A percentile compares a stretch with the other conserved stretches of the same genome.
Evolutionary conservation across 2,329 filamentous ascomycete genomes (phyloP).

Genomic region (Nigrospora oryzae): DNA sequence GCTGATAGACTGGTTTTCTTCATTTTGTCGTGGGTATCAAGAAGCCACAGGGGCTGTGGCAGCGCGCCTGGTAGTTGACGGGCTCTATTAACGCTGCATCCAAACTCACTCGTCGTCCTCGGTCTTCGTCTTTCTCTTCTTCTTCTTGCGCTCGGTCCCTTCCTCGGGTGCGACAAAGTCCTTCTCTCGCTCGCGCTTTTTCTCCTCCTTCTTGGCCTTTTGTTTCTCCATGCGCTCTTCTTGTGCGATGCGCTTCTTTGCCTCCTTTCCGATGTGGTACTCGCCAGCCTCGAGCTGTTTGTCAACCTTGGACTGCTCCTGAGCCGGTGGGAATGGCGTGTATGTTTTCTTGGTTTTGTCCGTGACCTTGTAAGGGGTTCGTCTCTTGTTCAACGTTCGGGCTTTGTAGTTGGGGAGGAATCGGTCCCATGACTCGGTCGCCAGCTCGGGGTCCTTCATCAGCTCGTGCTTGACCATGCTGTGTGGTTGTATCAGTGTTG

Average conservation of each 20-base stretch:
- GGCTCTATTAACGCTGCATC: too few relatives aligned
- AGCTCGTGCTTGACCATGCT: constrained; percentile 77
- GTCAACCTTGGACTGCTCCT: constrained; percentile 99
- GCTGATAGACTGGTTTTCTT: neutral
- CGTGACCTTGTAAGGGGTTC: constrained; percentile 73
- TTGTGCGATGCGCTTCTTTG: constrained; percentile 75
- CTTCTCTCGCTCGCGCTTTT: constrained; percentile 73
- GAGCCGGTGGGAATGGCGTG: constrained; percentile 92
- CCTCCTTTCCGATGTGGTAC: constrained; percentile 90
- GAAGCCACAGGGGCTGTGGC: neutral
- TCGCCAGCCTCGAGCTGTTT: constrained; percentile 96
- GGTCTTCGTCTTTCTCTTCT: constrained; percentile 54
- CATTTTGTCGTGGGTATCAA: constrained; percentile 3
- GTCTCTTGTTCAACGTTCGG: constrained; percentile 76
- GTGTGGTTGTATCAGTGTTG: constrained; percentile 49
- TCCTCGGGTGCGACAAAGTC: constrained; percentile 82
- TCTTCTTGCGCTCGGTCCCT: constrained; percentile 48
- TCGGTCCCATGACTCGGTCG: constrained; percentile 82
- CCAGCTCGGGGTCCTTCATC: constrained; percentile 79
- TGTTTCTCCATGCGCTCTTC: constrained; percentile 79
- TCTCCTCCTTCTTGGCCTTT: constrained; percentile 79
- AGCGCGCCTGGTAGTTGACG: too few relatives aligned
- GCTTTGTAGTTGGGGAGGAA: constrained; percentile 98
- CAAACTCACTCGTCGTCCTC: constrained; percentile 15
- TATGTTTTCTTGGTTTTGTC: constrained; percentile 94